phyloP scores from a whole-genome alignment of 2,329 filamentous ascomycete genomes.

The Aspergillus terreus region DNA sequence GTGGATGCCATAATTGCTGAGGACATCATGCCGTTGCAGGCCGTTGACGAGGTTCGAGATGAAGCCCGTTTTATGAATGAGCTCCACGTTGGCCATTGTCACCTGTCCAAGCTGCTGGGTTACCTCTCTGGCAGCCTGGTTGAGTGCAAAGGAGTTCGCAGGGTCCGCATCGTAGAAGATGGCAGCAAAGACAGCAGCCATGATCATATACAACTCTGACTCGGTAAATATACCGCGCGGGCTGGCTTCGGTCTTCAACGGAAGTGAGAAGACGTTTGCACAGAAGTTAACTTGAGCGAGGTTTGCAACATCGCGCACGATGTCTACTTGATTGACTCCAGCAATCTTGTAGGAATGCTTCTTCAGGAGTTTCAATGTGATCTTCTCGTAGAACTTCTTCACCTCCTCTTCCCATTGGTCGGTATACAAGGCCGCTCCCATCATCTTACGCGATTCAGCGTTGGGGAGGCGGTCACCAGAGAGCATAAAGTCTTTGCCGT shows the following conservation, averaged over 20 bases:
- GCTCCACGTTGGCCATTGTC: slow-evolving; percentile 47
- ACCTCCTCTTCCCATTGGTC: slow-evolving; percentile 46
- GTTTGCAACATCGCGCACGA: slow-evolving; percentile 51
- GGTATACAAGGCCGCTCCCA: slow-evolving; percentile 42
- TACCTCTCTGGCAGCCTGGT: slow-evolving; percentile 46
- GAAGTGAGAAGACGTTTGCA: slow-evolving; percentile 53
- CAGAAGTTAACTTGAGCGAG: slow-evolving; percentile 53
- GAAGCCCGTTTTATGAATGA: slow-evolving; percentile 40
- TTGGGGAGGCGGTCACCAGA: slow-evolving; percentile 43
- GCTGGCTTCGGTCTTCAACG: slow-evolving; percentile 51
- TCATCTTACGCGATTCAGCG: slow-evolving; percentile 40
- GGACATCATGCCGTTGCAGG: slow-evolving; percentile 39
- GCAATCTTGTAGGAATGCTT: slow-evolving; percentile 46
- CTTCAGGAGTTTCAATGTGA: slow-evolving; percentile 43
- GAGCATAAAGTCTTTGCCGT: slow-evolving; percentile 47
- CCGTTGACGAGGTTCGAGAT: slow-evolving; percentile 39
- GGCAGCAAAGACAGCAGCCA: slow-evolving; percentile 51
- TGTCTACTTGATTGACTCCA: slow-evolving; percentile 45
- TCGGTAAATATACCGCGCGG: slow-evolving; percentile 53
- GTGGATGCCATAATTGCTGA: slow-evolving; percentile 53
- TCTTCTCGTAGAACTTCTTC: slow-evolving; percentile 46
- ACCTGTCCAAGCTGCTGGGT: slow-evolving; percentile 50
- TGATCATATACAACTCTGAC: slow-evolving; percentile 51
- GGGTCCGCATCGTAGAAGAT: slow-evolving; percentile 55
- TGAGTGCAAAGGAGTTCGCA: slow-evolving; percentile 50